Percentiles rank a stretch among this genome's conserved stretches.
These are phyloP conservation scores for Tetrastigma voinierianum DNA, from an alignment of 164 flowering plant genomes.

Conservation along the genomic window DNA sequence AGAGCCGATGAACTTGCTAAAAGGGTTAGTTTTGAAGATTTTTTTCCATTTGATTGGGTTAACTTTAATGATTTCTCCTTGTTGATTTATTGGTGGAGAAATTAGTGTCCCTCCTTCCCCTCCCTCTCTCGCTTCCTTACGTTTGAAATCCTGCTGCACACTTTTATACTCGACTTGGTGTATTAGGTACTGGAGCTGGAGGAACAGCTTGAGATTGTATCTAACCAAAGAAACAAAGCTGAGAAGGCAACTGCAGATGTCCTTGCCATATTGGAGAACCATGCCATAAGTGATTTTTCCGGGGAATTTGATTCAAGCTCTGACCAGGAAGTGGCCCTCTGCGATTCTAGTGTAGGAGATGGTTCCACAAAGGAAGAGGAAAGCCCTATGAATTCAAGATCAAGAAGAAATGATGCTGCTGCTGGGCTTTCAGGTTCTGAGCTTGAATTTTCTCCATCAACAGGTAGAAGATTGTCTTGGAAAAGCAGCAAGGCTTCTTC, in stretches of 20 bases:
- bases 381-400: constrained; percentile 26
- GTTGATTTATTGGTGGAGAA: not conserved
- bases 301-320: constrained; percentile 60
- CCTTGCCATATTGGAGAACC: constrained; percentile 64
- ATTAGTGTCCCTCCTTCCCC: not conserved
- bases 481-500: constrained; percentile 45
- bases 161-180: constrained; percentile 1
- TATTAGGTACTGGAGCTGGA: constrained; percentile 73
- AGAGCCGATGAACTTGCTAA: constrained; percentile 81
- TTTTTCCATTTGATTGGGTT: constrained; percentile 30
- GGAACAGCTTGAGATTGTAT: constrained; percentile 69
- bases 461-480: constrained; percentile 79
- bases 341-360: constrained; percentile 32
- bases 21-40: constrained; percentile 45
- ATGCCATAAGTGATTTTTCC: constrained; percentile 57
- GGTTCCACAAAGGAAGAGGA: constrained; percentile 28
- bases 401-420: constrained; percentile 17
- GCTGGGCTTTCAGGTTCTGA: constrained; percentile 53
- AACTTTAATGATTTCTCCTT: constrained; percentile 19
- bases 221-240: constrained; percentile 73
- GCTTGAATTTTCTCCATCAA: constrained; percentile 38
- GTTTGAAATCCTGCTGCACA: not conserved
- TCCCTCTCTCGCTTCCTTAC: not conserved
- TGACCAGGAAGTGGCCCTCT: constrained; percentile 42
- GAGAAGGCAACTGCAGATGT: constrained; percentile 80